Evolutionary conservation across 2,329 filamentous ascomycete genomes (phyloP).

Genomic region (Polychaeton citri): DNA sequence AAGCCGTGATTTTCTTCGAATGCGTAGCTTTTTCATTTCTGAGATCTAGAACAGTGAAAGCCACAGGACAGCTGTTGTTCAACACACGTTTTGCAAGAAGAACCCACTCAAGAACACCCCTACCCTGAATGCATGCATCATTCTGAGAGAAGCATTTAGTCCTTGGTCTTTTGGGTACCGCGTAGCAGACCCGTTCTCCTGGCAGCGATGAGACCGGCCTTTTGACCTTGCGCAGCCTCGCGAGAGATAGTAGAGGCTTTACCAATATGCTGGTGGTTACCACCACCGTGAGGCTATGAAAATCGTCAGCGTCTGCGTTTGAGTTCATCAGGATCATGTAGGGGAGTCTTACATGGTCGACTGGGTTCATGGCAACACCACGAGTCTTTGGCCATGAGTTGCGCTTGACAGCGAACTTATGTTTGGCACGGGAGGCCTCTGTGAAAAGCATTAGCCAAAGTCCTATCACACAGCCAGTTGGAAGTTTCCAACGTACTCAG

Average conservation of each 20-base stretch:
- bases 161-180: slow-evolving; percentile 99
- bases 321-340: slow-evolving; percentile 2
- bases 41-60: not conserved
- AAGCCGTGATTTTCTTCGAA: not conserved
- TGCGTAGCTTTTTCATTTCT: not conserved
- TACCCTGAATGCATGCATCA: slow-evolving; percentile 10
- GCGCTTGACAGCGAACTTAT: slow-evolving; percentile 99
- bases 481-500: slow-evolving; percentile 51
- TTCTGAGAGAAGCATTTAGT: slow-evolving; percentile 28
- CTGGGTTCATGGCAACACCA: slow-evolving; percentile 99
- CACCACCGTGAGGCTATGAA: slow-evolving; percentile 43
- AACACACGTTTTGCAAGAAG: slow-evolving; percentile 4
- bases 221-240: slow-evolving; percentile 96
- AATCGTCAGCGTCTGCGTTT: slow-evolving; percentile 19
- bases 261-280: slow-evolving; percentile 99
- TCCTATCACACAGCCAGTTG: slow-evolving; percentile 6
- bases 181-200: slow-evolving; percentile 98
- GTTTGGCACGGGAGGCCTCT: slow-evolving; percentile 99
- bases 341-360: slow-evolving; percentile 62
- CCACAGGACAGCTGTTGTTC: not conserved
- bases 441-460: slow-evolving; percentile 19
- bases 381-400: slow-evolving; percentile 99
- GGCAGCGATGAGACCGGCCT: slow-evolving; percentile 99
- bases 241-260: slow-evolving; percentile 99
- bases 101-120: slow-evolving; percentile 17